Conservation (phyloP, 2,329 filamentous ascomycete species). For the Trichoderma endophyticum region DNA sequence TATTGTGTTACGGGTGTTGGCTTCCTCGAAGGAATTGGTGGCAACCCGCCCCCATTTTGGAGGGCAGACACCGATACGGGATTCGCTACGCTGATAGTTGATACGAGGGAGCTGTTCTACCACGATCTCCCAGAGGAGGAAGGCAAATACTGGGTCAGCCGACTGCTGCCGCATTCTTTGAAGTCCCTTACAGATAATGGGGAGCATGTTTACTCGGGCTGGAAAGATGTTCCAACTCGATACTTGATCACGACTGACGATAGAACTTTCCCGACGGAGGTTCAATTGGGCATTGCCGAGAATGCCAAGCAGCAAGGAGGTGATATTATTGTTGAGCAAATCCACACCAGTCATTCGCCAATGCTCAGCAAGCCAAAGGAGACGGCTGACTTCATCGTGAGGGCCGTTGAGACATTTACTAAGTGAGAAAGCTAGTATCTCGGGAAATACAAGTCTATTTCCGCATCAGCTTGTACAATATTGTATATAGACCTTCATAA, state of each 20-base stretch:
- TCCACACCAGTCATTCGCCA: constrained; percentile 47
- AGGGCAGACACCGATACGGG: constrained; percentile 38
- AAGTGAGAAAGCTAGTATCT: background rate
- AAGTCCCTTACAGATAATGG: constrained; percentile 45
- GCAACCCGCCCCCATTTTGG: constrained; percentile 43
- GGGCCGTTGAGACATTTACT: constrained; percentile 26
- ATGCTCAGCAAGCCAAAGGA: constrained; percentile 46
- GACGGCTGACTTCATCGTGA: constrained; percentile 35
- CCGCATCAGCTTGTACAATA: background rate
- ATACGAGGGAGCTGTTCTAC: constrained; percentile 45
- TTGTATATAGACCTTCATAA: background rate
- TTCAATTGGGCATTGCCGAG: constrained; percentile 38
- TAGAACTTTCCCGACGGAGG: constrained; percentile 36
- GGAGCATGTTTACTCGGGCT: constrained; percentile 44
- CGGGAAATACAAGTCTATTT: background rate
- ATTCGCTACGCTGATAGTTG: constrained; percentile 38
- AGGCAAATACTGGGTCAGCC: constrained; percentile 39
- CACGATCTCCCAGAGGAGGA: constrained; percentile 47
- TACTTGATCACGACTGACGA: constrained; percentile 45
- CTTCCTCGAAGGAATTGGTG: constrained; percentile 42
- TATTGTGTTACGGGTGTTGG: constrained; percentile 37
- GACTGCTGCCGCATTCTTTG: constrained; percentile 41
- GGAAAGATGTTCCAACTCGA: constrained; percentile 47
- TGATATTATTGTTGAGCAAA: constrained; percentile 37
- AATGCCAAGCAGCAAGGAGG: constrained; percentile 39